Evolutionary conservation across 192 early-diverging fungal genomes (phyloP).

Genomic region (Podila verticillata): DNA sequence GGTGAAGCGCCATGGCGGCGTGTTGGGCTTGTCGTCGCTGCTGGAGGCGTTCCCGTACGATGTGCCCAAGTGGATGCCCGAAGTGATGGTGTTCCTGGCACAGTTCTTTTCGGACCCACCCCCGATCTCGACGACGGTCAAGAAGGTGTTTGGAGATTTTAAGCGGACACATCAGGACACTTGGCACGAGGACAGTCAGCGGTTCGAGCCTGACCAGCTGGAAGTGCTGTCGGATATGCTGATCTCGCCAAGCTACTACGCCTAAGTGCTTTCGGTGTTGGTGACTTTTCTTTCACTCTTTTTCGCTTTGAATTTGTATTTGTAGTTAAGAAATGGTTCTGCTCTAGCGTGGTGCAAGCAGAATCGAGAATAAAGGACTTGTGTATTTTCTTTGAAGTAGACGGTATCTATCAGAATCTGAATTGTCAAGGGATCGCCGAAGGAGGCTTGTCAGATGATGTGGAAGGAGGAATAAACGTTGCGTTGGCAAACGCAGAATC

Average conservation of each 20-base stretch:
- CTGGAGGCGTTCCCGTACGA: constrained; percentile 95
- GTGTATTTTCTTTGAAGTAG: too few species aligned
- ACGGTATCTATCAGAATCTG: too few species aligned
- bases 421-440: too few species aligned
- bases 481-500: too few species aligned
- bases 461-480: too few species aligned
- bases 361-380: background rate
- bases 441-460: too few species aligned
- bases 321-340: background rate
- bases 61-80: constrained; percentile 92
- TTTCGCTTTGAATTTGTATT: background rate
- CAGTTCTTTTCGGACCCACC: constrained; percentile 83
- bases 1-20: constrained; percentile 83
- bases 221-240: constrained; percentile 89
- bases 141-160: constrained; percentile 93
- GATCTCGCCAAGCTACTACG: constrained; percentile 88
- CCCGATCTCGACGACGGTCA: constrained; percentile 85
- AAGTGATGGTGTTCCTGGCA: constrained; percentile 80
- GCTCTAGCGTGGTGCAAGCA: background rate
- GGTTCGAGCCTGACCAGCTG: constrained; percentile 81
- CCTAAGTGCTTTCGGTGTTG: constrained; percentile 47
- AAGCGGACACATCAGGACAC: constrained; percentile 94
- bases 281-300: too few species aligned
- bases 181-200: constrained; percentile 89
- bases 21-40: constrained; percentile 89